phyloP scores from a whole-genome alignment of 1,284 basidiomycete species.

The Trichosporon faecale region DNA sequence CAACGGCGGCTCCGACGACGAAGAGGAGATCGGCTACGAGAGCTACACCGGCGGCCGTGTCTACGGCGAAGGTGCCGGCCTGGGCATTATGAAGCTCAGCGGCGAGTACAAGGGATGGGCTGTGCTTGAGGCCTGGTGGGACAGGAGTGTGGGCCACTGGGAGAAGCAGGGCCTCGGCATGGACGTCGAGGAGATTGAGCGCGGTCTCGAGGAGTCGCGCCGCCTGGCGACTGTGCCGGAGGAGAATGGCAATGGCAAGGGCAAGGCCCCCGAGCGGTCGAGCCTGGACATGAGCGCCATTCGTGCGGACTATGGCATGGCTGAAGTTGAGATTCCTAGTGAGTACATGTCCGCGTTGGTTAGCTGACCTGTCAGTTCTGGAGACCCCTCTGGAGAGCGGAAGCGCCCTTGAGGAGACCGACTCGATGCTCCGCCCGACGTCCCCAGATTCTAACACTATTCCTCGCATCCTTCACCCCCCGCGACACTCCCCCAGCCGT shows the following conservation, averaged over 20 bases:
- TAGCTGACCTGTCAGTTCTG: not conserved
- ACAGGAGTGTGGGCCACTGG: constrained; percentile 79
- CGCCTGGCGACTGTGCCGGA: constrained; percentile 30
- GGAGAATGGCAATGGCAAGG: constrained; percentile 35
- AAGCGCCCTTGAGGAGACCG: constrained; percentile 13
- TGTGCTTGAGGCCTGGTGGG: constrained; percentile 85
- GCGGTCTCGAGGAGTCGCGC: constrained; percentile 41
- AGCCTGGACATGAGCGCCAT: constrained; percentile 27
- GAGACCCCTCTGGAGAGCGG: not conserved
- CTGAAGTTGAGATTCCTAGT: constrained; percentile 46
- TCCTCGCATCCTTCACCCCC: constrained; percentile 29
- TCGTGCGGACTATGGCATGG: constrained; percentile 34
- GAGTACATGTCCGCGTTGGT: constrained; percentile 18
- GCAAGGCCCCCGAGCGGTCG: constrained; percentile 25
- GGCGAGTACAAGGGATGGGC: constrained; percentile 87
- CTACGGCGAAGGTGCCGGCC: constrained; percentile 62
- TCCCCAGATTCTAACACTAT: constrained; percentile 38
- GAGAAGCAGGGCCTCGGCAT: constrained; percentile 69
- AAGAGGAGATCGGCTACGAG: constrained; percentile 77
- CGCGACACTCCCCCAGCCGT: constrained; percentile 11
- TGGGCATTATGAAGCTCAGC: constrained; percentile 60
- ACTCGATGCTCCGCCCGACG: constrained; percentile 41
- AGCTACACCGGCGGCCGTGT: constrained; percentile 77
- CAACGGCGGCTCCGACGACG: constrained; percentile 49
- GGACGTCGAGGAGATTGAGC: constrained; percentile 49